Base-by-base conservation (phyloP, 1,284 basidiomycete genomes). In the Phaffia rhodozyma region DNA sequence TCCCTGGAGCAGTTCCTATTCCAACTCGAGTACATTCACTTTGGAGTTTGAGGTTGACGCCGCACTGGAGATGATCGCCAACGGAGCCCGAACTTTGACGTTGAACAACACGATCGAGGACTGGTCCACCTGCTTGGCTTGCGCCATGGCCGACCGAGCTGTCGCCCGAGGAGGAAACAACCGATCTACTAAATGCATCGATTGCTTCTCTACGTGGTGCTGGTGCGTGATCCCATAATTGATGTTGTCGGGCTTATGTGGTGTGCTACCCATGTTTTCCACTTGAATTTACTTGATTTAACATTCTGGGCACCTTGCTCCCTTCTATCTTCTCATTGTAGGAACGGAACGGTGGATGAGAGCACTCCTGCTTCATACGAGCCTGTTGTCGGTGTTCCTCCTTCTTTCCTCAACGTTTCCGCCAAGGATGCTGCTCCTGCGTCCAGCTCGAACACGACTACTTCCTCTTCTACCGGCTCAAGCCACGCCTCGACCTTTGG, bases 41-140 rank as follows among this genome's bases (percentile, higher is more conserved):
- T 72, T 78, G 55, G 65, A 69, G 49, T 79, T 79, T 68, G 70
- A 75, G 58, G 73, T 74, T 38, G 67, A 68, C 7, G 65, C 70
- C 50, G 69, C 72, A 7, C 71, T 67, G 60, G 75, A 67, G 50
- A 71, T 71, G 69, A 73, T 72, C 53, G 48, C 69, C 32, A 71
- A 71, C 68, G 67, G 72, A 21, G 69, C 73, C 64, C 68, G 72
- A 51, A 58, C 64, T 9, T 59, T 75, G 25, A 72, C 75, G 3
- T 70, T 74, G 52, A 76, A 76, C 68, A 71, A 70, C 53, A 71
- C 73, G 20, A 70, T 74, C 54, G 7, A 47, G 6, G 61, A 72
- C 38, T 78, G 73, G 73, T 71, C 75, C 18, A 72, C 72, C 21
- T 77, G 76, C 60, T 69, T 79, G 47, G 75, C 76, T 20, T 79